phyloP scores from a whole-genome alignment of 306 rosid species.

The Bauhinia variegata region DNA sequence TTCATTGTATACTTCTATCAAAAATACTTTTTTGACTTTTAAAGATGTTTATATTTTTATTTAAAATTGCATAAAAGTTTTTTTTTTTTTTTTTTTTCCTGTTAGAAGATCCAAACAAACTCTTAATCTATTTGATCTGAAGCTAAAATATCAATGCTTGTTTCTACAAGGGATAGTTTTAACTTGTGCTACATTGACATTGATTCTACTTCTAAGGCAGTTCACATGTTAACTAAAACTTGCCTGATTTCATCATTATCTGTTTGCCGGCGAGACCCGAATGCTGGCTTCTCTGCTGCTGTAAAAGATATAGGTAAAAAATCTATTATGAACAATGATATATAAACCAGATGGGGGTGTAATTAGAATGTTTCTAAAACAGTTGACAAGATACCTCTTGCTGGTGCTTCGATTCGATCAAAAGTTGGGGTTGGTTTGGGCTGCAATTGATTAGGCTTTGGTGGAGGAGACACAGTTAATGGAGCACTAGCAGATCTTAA shows the following conservation, averaged over 20 bases:
- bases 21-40: too few relatives aligned
- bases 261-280: neutral
- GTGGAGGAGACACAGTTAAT: neutral
- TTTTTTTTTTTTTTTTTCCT: too few relatives aligned
- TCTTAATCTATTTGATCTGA: neutral
- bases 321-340: conserved; percentile 16
- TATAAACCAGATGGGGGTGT: neutral
- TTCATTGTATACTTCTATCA: too few relatives aligned
- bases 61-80: too few relatives aligned
- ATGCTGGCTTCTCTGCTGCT: conserved; percentile 42
- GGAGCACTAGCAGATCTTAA: conserved; percentile 54
- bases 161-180: too few relatives aligned
- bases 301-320: conserved; percentile 15
- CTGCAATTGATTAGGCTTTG: conserved; percentile 21
- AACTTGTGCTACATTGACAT: too few relatives aligned
- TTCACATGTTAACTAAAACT: conserved; percentile 26
- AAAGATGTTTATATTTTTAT: too few relatives aligned
- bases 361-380: neutral
- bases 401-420: conserved; percentile 26
- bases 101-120: too few relatives aligned
- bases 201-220: too few relatives aligned
- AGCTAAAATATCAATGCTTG: too few relatives aligned
- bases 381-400: conserved; percentile 37
- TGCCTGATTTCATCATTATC: conserved; percentile 62
- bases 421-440: conserved; percentile 18